phyloP scores from a whole-genome alignment of 305 asterid genomes.

The Fraxinus greggii region DNA sequence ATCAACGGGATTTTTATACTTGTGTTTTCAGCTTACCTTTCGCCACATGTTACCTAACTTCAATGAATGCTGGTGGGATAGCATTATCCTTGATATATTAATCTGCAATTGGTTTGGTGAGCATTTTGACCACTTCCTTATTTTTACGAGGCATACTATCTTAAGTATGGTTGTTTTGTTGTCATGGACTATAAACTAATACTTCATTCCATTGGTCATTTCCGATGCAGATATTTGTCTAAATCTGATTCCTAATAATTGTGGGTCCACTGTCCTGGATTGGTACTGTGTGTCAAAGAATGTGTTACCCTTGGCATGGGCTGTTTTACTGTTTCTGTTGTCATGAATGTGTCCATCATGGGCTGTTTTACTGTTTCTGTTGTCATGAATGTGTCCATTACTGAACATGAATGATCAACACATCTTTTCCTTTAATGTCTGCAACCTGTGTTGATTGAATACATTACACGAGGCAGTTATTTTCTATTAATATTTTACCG shows the following conservation, averaged over 20 bases:
- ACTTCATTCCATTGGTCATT: neutral
- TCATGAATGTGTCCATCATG: constrained; percentile 2
- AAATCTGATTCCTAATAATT: neutral
- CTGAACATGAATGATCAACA: neutral
- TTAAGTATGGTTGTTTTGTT: constrained; percentile 13
- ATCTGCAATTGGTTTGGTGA: constrained; percentile 99
- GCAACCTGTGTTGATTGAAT: neutral
- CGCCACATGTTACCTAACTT: constrained; percentile 98
- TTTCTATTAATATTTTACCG: neutral
- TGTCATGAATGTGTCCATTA: neutral
- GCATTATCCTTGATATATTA: constrained; percentile 87
- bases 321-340: neutral
- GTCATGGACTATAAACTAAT: constrained; percentile 11
- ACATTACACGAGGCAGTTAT: neutral
- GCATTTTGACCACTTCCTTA: constrained; percentile 17
- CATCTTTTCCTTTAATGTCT: neutral
- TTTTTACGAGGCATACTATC: neutral
- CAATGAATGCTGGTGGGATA: constrained; percentile 99
- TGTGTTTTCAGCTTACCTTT: constrained; percentile 75
- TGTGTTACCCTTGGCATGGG: neutral
- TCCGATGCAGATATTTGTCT: neutral
- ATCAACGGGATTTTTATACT: constrained; percentile 18
- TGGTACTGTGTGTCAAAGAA: neutral
- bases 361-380: neutral
- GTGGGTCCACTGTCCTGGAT: neutral